Conservation (phyloP, 2,329 filamentous ascomycete species). For the Bretziella fagacearum region DNA sequence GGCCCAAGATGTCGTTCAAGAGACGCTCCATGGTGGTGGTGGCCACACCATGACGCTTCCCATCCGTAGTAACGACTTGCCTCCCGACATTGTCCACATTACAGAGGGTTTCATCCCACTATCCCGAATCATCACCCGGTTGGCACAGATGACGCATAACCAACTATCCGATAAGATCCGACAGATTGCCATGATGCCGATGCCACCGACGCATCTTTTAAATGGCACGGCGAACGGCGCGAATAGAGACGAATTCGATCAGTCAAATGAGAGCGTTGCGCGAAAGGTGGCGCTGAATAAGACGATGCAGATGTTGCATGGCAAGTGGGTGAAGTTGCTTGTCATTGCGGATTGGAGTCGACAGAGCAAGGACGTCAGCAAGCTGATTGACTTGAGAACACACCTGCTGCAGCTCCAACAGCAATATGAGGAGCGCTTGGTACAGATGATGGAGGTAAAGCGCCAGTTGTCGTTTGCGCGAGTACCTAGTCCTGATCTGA, state of each 20-base stretch:
- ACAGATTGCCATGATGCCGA: slow-evolving; percentile 51
- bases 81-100: slow-evolving; percentile 52
- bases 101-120: slow-evolving; percentile 62
- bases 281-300: slow-evolving; percentile 64
- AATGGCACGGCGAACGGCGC: slow-evolving; percentile 31
- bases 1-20: slow-evolving; percentile 11
- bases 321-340: slow-evolving; percentile 81
- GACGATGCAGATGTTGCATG: slow-evolving; percentile 63
- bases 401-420: slow-evolving; percentile 51
- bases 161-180: slow-evolving; percentile 53
- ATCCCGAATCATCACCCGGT: slow-evolving; percentile 54
- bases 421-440: slow-evolving; percentile 42
- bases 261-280: slow-evolving; percentile 45
- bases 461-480: slow-evolving; percentile 53
- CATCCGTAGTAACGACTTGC: slow-evolving; percentile 37
- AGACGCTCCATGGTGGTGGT: not conserved
- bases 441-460: slow-evolving; percentile 54
- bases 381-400: slow-evolving; percentile 69
- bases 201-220: slow-evolving; percentile 26
- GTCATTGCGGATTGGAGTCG: slow-evolving; percentile 84
- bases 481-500: slow-evolving; percentile 76
- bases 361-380: slow-evolving; percentile 61
- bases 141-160: slow-evolving; percentile 71
- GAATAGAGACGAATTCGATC: slow-evolving; percentile 27
- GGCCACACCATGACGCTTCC: slow-evolving; percentile 7